These are phyloP conservation scores for Logfia minima DNA, from an alignment of 129 eudicot genomes.

Conservation along the genomic window DNA sequence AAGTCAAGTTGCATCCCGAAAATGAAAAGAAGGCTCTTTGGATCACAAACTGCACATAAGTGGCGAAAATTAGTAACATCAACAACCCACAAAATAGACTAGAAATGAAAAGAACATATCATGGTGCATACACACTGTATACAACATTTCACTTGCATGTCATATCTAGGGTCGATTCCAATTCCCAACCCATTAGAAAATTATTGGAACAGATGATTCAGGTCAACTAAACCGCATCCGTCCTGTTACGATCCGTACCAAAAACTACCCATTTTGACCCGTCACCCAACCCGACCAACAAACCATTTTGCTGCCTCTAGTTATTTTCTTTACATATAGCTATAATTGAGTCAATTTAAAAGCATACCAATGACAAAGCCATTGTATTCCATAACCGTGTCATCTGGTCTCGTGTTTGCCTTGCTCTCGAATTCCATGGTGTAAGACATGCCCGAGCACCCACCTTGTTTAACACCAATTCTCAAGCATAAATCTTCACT, in stretches of 20 bases:
- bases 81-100: not conserved
- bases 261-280: not conserved
- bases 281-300: not conserved
- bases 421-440: constrained; percentile 94
- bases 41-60: constrained; percentile 87
- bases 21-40: constrained; percentile 93
- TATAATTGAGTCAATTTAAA: not conserved
- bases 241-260: not conserved
- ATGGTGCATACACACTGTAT: not conserved
- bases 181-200: not conserved
- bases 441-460: constrained; percentile 99
- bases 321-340: constrained; percentile 8
- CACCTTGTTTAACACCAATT: constrained; percentile 98
- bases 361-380: constrained; percentile 85
- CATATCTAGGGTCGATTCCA: not conserved
- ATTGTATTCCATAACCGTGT: constrained; percentile 79
- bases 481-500: constrained; percentile 79
- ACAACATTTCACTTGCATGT: not conserved
- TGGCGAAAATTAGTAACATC: not conserved
- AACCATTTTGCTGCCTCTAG: not conserved
- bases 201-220: not conserved
- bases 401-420: constrained; percentile 82
- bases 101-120: not conserved
- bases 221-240: not conserved
- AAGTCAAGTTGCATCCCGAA: constrained; percentile 95